Evolutionary conservation across 345 rosid species (phyloP), one percentile per base, ranked within the genome.

Genomic region (Acer campestre): DNA sequence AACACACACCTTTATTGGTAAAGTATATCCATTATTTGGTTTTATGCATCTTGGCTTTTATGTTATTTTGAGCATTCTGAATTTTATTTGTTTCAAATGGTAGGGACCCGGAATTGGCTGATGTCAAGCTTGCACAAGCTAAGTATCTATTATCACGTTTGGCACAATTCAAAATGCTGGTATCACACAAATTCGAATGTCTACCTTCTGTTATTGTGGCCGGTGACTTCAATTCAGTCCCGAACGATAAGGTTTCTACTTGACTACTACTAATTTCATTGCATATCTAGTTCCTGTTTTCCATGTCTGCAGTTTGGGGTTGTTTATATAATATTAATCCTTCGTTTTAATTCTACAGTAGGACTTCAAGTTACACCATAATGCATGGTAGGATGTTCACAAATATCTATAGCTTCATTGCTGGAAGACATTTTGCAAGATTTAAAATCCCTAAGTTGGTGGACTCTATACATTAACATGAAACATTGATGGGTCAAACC

Each of bases 51-150:
- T 67, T 67, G 35, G 66, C 73, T 46, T 46, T 49, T 63, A n/a
- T 68, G 23, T n/a, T 63, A 12, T 18, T 48, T 17, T 17, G 7
- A 55, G 49, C 68, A 44, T 58, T 63, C 27, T 49, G 49, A 74
- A 40, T 31, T 72, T 71, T 27, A 31, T 63, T 44, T 80, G 14
- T 46, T 74, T 75, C 72, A 63, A 61, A 8, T 68, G 66, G 61
- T 74, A 96, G 98, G 98, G 99, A 96, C 85, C 99, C 97, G 49
- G 87, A 87, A 76, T 88, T 88, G 88, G 94, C 91, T 59, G 98
- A 96, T 81, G 97, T 94, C 66, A 94, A 96, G 91, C 97, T 96
- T 71, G 98, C 98, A 31, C 99, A 96, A 84, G 97, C 98, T 71
- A 94, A 87, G 16, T 88, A 92, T 86, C 95, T 94, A 40, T 78